Conservation (phyloP, 257 asterid genomes). For the Knoxia roxburghii region DNA sequence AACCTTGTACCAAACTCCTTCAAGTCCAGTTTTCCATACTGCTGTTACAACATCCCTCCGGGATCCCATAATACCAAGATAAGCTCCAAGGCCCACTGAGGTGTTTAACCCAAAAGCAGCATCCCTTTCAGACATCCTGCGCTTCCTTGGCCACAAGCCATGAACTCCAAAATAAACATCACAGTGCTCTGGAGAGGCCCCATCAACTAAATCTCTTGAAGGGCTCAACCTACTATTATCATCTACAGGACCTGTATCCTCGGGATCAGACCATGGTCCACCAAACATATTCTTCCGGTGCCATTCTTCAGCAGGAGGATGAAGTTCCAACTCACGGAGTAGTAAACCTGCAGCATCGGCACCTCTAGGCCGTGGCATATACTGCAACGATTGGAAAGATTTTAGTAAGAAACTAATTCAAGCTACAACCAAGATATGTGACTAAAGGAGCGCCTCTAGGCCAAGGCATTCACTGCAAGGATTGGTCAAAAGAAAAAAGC, state of each 20-base stretch:
- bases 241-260: constrained; percentile 44
- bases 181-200: constrained; percentile 45
- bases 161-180: constrained; percentile 57
- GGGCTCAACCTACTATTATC: constrained; percentile 44
- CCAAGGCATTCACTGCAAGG: background rate
- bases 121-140: constrained; percentile 96
- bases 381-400: constrained; percentile 33
- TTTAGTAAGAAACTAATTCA: background rate
- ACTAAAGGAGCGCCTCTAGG: background rate
- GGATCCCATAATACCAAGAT: constrained; percentile 99
- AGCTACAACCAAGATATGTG: background rate
- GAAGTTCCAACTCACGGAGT: constrained; percentile 95
- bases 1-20: constrained; percentile 99
- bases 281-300: constrained; percentile 96
- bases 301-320: constrained; percentile 99
- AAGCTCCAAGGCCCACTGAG: constrained; percentile 93
- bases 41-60: constrained; percentile 97
- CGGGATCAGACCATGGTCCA: constrained; percentile 95
- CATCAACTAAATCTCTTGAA: constrained; percentile 47
- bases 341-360: constrained; percentile 99
- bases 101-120: constrained; percentile 97
- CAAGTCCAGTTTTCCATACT: constrained; percentile 96
- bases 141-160: constrained; percentile 97
- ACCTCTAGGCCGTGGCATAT: constrained; percentile 99
- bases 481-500: no score